Evolutionary conservation across 2,329 filamentous ascomycete species (phyloP).

Genomic region (Gremmenia infestans): DNA sequence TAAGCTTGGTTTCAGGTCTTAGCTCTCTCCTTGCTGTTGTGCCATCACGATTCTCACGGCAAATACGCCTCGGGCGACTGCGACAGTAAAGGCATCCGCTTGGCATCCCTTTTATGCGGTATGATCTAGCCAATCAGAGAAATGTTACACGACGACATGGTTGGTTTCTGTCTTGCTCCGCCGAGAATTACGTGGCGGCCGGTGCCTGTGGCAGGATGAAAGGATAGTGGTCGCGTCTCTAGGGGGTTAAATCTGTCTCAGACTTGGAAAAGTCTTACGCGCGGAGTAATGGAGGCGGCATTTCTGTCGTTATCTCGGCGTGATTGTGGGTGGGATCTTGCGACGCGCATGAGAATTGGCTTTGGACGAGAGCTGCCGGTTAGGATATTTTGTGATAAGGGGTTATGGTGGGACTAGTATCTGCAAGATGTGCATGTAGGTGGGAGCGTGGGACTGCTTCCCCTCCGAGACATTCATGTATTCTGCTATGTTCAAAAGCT

Average conservation of each 20-base stretch:
- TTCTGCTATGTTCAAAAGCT: background rate
- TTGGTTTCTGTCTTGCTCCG: slow-evolving; percentile 6
- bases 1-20: slow-evolving; percentile 9
- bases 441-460: background rate
- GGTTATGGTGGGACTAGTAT: background rate
- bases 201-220: slow-evolving; percentile 2
- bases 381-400: background rate
- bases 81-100: slow-evolving; percentile 16
- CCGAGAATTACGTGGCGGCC: slow-evolving; percentile 5
- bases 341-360: background rate
- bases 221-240: background rate
- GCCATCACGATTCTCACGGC: slow-evolving; percentile 15
- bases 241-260: background rate
- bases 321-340: background rate
- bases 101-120: slow-evolving; percentile 16
- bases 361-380: background rate
- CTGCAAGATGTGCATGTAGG: background rate
- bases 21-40: slow-evolving; percentile 9
- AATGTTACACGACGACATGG: slow-evolving; percentile 7
- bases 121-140: slow-evolving; percentile 17
- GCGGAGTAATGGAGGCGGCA: background rate
- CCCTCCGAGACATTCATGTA: background rate
- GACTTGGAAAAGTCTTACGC: background rate
- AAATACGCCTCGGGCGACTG: slow-evolving; percentile 12
- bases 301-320: background rate